These are phyloP conservation scores for Ambrosia artemisiifolia DNA, from an alignment of 129 eudicot genomes.

Conservation along the genomic window DNA sequence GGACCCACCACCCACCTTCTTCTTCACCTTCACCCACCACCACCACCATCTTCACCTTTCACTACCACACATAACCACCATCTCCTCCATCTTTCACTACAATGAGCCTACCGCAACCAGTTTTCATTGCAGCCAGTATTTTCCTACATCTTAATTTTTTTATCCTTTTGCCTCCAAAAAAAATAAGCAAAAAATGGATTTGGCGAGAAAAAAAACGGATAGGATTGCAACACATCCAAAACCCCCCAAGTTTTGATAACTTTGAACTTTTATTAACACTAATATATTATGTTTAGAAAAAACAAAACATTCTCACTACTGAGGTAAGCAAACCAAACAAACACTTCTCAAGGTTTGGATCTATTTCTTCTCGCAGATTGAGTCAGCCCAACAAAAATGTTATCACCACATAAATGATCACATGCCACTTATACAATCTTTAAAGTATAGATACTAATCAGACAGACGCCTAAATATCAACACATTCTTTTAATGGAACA, in stretches of 20 bases:
- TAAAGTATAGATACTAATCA: not conserved
- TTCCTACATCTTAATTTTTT: not conserved
- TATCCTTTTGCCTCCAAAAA: not conserved
- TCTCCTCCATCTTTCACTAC: no score
- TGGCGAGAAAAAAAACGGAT: not conserved
- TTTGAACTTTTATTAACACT: not conserved
- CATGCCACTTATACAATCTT: conserved; percentile 5
- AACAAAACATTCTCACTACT: not conserved
- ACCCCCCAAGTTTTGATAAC: not conserved
- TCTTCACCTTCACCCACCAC: no score
- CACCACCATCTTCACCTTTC: no score
- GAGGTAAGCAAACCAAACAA: conserved; percentile 2
- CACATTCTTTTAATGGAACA: no score
- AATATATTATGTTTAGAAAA: not conserved
- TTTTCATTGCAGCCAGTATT: not conserved
- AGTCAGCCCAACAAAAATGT: not conserved
- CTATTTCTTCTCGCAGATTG: conserved; percentile 5
- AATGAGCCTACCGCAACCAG: no score
- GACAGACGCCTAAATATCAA: no score
- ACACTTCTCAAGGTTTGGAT: not conserved
- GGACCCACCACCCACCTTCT: no score
- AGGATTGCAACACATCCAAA: not conserved
- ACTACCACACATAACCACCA: no score
- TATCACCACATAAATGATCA: conserved; percentile 6
- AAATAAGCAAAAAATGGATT: not conserved